Conservation (phyloP, 495 filamentous ascomycete genomes). For the Chaetomium tenue region DNA sequence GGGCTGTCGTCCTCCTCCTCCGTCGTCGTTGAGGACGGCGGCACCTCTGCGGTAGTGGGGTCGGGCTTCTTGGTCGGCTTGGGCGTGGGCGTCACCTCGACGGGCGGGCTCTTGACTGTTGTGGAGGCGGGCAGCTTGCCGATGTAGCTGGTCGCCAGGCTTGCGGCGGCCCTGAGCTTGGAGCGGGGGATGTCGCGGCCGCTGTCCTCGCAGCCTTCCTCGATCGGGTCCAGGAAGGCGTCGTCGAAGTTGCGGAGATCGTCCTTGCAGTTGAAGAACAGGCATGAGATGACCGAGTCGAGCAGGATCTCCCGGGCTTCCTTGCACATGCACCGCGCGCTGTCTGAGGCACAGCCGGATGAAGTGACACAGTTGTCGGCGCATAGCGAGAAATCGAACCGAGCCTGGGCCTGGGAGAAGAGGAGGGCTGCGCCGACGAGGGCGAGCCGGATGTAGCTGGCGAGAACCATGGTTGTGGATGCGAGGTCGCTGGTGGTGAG, state of each 20-base stretch:
- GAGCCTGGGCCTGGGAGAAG: slow-evolving; percentile 15
- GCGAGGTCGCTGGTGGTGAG: neutral
- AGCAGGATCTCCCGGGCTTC: slow-evolving; percentile 26
- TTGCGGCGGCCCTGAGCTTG: slow-evolving; percentile 27
- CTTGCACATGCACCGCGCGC: slow-evolving; percentile 34
- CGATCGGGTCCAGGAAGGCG: slow-evolving; percentile 29
- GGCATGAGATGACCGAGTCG: slow-evolving; percentile 30
- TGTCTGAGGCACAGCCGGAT: slow-evolving; percentile 25
- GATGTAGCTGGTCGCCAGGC: slow-evolving; percentile 26
- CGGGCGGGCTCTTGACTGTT: slow-evolving; percentile 12
- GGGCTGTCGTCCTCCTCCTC: neutral
- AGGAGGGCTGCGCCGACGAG: slow-evolving; percentile 17
- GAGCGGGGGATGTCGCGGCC: slow-evolving; percentile 24
- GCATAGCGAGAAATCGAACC: slow-evolving; percentile 27
- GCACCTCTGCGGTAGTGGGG: neutral
- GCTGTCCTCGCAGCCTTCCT: slow-evolving; percentile 26
- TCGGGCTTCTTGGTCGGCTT: slow-evolving; percentile 2
- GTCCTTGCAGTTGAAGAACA: slow-evolving; percentile 34
- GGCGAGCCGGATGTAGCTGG: slow-evolving; percentile 17
- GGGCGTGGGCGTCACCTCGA: slow-evolving; percentile 12
- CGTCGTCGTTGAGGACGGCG: neutral
- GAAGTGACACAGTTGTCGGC: slow-evolving; percentile 27
- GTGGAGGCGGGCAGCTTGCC: slow-evolving; percentile 20
- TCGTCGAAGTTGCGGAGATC: slow-evolving; percentile 26
- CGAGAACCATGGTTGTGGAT: slow-evolving; percentile 18